These are phyloP conservation scores for Pleurotus platypus DNA, from an alignment of 768 basidiomycete species.

Conservation along the genomic window DNA sequence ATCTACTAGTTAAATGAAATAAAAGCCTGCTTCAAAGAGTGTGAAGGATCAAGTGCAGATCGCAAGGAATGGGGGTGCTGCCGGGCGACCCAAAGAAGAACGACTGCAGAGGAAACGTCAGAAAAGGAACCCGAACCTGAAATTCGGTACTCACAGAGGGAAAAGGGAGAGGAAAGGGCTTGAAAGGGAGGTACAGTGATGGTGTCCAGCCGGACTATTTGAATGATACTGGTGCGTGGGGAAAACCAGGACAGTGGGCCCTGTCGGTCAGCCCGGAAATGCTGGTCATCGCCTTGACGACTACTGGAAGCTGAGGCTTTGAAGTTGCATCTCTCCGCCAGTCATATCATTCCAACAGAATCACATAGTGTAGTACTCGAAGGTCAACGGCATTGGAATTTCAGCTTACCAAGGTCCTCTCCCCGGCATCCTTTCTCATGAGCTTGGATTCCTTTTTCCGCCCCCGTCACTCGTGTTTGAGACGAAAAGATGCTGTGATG, in stretches of 20 bases:
- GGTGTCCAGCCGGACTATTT: constrained; percentile 3
- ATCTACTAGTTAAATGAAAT: constrained; percentile 19
- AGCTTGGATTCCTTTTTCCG: not conserved
- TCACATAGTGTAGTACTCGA: not conserved
- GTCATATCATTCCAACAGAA: constrained; percentile 8
- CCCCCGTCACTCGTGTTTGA: not conserved
- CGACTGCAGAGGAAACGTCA: constrained; percentile 1
- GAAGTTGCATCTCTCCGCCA: not conserved
- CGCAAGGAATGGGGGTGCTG: constrained; percentile 49
- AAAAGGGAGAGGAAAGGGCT: not conserved
- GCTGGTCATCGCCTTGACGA: constrained; percentile 6
- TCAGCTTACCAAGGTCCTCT: not conserved
- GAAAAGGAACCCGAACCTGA: not conserved
- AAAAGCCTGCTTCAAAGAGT: constrained; percentile 27
- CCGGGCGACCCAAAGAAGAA: constrained; percentile 65
- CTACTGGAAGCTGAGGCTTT: not conserved
- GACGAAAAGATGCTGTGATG: constrained; percentile 1
- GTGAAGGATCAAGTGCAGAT: constrained; percentile 31
- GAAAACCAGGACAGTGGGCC: constrained; percentile 4
- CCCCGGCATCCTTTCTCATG: not conserved
- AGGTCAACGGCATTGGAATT: not conserved
- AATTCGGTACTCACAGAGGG: constrained; percentile 1
- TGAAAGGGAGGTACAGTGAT: constrained; percentile 1
- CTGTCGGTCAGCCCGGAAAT: constrained; percentile 10
- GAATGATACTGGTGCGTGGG: constrained; percentile 6